Evolutionary conservation across 495 filamentous ascomycete genomes (phyloP), one percentile per base, ranked within the genome.

Genomic region (Aspergillus nanangensis): DNA sequence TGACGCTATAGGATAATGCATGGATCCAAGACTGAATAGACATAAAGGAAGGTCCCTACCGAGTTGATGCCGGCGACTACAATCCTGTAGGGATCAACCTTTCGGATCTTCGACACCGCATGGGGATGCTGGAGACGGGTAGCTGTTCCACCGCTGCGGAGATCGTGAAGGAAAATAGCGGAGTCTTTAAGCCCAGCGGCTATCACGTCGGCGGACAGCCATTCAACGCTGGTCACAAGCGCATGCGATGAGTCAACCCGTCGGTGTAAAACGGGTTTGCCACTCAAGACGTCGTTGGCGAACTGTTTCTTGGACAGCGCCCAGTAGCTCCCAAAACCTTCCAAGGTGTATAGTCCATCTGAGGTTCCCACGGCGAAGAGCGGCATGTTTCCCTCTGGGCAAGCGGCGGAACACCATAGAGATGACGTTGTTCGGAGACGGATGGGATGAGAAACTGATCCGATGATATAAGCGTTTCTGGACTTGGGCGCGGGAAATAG

Each of bases 281-380:
- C 37, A 13, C 47, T 31, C 14, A 38, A 33, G 3, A 34, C 24
- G 23, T 63, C 59, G 9, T 53, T 51, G 0, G 66, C 48, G 11
- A 67, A 62, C 8, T 56, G 56, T 22, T 62, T 64, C 22, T 67
- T 57, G 1, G 58, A 65, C 4, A 70, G 23, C 1, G 53, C 48
- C 65, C 67, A 70, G 45, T 58, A 52, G 40, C 52, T 60, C 1
- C 48, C 55, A 5, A 50, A 48, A 3, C 53, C 65, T 33, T 65
- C 57, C 7, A 71, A 46, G 3, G 63, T 69, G 41, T 68, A 51
- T 3, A 74, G 55, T 20, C 68, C 70, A 14, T 70, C 56, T 8
- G 70, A 74, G 3, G 68, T 64, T 11, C 68, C 70, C 31, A 74
- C 50, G 19, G 70, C 70, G 31, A 74, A 74, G 10, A 61, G 44